Base-by-base conservation (phyloP, 2,329 filamentous ascomycete species). In the Xylaria sp. region DNA sequence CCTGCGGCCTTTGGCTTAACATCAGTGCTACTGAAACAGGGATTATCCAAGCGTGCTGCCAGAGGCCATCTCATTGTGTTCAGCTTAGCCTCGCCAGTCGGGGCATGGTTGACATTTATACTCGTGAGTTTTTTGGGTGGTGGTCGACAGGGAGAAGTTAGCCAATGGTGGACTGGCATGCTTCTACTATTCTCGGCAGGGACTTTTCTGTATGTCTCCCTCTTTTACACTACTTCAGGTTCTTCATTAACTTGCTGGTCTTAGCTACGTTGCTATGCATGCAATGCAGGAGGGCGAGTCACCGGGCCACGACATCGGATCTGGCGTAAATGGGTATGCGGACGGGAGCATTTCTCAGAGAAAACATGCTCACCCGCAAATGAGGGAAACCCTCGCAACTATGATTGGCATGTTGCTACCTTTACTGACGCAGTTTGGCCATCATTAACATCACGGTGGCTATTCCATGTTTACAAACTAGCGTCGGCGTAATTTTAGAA, bases 241-340 rank as follows among this genome's bases (percentile, higher is more conserved):
- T 44, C 34, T 64, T 51, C 10, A 44, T 13, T 32, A 13, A 41
- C 51, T 41, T 37, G 37, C 18, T 28, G 25, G 25, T 50, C 20
- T 57, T 72, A 97, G 94, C 75, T 97, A 98, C 77, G 96, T 99
- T 52, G 96, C 96, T 0, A 98, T 98, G 94, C 96, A 99, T 78
- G 94, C 94, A 0, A 97, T 98, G 94, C 93, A 97, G 78, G 94
- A 97, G 76, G 88, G 90, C 25, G 83, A 85, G 61, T 80, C 81
- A 1, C 82, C 86, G 37, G 80, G 82, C 61, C 85, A 90, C 71
- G 84, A 89, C n/a, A 83, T 87, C 66, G 80, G 83, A 61, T 75
- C 80, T 0, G 76, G 78, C 5, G 77, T 81, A 44, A 89, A 90
- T 70, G 86, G 89, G 61, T 89, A 88, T 76, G 76, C 83, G 7